Percentiles rank a stretch among this genome's conserved stretches.
Conservation (phyloP, 2,329 filamentous ascomycete species). For the Remersonia thermophila region DNA sequence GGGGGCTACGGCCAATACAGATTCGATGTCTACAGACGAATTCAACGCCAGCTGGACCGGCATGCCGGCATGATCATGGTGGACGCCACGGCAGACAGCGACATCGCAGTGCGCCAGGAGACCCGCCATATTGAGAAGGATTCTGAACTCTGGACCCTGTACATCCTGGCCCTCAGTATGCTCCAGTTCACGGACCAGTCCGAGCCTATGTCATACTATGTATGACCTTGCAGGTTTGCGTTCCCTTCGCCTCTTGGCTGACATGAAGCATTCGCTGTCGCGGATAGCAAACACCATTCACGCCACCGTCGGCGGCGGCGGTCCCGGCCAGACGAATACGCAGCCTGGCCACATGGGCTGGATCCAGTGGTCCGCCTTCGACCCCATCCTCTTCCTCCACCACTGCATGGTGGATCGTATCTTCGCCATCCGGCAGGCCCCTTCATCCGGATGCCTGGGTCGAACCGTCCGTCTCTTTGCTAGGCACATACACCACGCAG, state of each 20-base stretch:
- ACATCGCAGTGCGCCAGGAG: conserved; percentile 44
- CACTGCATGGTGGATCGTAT: conserved; percentile 65
- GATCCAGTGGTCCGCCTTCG: conserved; percentile 57
- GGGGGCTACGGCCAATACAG: conserved; percentile 41
- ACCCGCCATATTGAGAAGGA: conserved; percentile 54
- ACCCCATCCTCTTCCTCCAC: conserved; percentile 69
- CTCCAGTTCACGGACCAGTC: conserved; percentile 57
- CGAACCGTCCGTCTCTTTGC: conserved; percentile 38
- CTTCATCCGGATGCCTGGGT: conserved; percentile 59
- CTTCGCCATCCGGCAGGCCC: conserved; percentile 65
- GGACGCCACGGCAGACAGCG: conserved; percentile 24
- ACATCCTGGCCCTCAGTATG: conserved; percentile 59
- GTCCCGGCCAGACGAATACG: conserved; percentile 6
- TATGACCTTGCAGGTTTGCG: conserved; percentile 60
- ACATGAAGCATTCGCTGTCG: too few species aligned
- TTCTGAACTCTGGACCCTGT: conserved; percentile 61
- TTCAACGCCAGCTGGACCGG: conserved; percentile 27
- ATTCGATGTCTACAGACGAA: conserved; percentile 28
- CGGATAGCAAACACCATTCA: conserved; percentile 40
- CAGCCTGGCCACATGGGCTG: conserved; percentile 46
- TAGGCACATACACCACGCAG: conserved; percentile 48
- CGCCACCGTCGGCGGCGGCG: conserved; percentile 38
- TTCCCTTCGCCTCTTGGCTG: not conserved
- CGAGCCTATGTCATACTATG: conserved; percentile 59
- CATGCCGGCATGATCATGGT: conserved; percentile 30